Percentiles rank a stretch among this genome's conserved stretches.
These are phyloP conservation scores for Parasarocladium wereldwijsianum DNA, from an alignment of 2,329 filamentous ascomycete species.

Conservation along the genomic window DNA sequence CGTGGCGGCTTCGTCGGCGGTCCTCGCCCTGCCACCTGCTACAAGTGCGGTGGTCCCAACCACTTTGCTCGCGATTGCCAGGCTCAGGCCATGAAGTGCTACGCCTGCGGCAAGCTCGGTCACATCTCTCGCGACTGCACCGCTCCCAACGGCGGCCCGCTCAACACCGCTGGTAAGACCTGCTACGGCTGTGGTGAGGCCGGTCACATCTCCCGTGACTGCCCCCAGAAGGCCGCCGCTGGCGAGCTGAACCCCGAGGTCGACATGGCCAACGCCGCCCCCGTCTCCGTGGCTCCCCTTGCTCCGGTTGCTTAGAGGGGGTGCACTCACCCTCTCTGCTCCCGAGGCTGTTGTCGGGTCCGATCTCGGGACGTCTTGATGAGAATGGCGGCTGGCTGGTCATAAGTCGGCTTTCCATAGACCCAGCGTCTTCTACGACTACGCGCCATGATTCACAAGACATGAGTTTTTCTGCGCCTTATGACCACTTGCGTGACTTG, in stretches of 20 bases:
- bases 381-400: no score
- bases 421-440: constrained; percentile 3
- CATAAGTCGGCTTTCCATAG: no score
- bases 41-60: constrained; percentile 76
- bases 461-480: not conserved
- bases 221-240: constrained; percentile 54
- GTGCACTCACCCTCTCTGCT: constrained; percentile 5
- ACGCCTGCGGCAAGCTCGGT: constrained; percentile 87
- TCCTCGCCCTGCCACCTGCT: constrained; percentile 55
- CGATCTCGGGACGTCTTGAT: constrained; percentile 5
- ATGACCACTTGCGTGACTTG: not conserved
- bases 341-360: constrained; percentile 2
- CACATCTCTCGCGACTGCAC: constrained; percentile 93
- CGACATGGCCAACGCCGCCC: constrained; percentile 25
- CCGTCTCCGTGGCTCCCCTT: constrained; percentile 31
- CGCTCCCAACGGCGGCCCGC: constrained; percentile 84
- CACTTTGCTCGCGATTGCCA: constrained; percentile 98
- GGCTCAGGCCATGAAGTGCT: constrained; percentile 97
- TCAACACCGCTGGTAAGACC: constrained; percentile 94
- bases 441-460: constrained; percentile 1
- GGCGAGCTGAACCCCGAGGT: constrained; percentile 31
- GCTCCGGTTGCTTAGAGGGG: constrained; percentile 22
- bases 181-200: constrained; percentile 96
- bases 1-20: constrained; percentile 62
- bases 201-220: constrained; percentile 92